These are phyloP conservation scores for Fusarium sp. DNA, from an alignment of 2,329 filamentous ascomycete genomes.

Conservation along the genomic window DNA sequence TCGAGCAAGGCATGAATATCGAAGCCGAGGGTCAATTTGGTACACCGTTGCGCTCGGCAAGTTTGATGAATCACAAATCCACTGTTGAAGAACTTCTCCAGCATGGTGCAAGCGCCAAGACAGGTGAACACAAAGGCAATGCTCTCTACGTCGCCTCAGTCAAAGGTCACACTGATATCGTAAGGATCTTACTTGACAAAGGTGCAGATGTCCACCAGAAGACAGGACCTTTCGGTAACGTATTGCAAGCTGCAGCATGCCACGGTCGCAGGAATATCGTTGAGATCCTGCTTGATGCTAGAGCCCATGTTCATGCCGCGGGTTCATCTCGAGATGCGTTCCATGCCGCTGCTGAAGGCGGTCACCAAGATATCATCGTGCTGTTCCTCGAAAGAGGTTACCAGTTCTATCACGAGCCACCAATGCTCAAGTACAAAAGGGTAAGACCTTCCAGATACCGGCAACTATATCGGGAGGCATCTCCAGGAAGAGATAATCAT, in stretches of 20 bases:
- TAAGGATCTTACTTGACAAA: background rate
- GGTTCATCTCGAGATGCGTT: constrained; percentile 9
- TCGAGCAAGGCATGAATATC: background rate
- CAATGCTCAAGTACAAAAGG: background rate
- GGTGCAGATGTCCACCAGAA: constrained; percentile 1
- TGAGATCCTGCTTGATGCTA: background rate
- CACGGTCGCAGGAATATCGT: background rate
- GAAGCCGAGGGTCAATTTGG: constrained; percentile 18
- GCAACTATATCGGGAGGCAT: background rate
- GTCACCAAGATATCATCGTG: constrained; percentile 1
- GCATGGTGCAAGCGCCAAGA: background rate
- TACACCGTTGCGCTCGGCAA: constrained; percentile 6
- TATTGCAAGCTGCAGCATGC: constrained; percentile 13
- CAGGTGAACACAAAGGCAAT: background rate
- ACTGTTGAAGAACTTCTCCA: constrained; percentile 2
- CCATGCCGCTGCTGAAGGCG: constrained; percentile 15
- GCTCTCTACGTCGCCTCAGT: constrained; percentile 3
- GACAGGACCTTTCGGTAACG: background rate
- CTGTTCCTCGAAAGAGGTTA: constrained; percentile 3
- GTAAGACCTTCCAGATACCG: background rate
- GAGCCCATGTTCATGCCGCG: background rate
- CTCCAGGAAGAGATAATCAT: background rate
- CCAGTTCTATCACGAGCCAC: background rate
- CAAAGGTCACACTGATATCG: background rate
- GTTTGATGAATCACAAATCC: background rate